These are phyloP conservation scores for Pythium oligandrum DNA, from an alignment of 352 stramenopile genomes.

Conservation along the genomic window DNA sequence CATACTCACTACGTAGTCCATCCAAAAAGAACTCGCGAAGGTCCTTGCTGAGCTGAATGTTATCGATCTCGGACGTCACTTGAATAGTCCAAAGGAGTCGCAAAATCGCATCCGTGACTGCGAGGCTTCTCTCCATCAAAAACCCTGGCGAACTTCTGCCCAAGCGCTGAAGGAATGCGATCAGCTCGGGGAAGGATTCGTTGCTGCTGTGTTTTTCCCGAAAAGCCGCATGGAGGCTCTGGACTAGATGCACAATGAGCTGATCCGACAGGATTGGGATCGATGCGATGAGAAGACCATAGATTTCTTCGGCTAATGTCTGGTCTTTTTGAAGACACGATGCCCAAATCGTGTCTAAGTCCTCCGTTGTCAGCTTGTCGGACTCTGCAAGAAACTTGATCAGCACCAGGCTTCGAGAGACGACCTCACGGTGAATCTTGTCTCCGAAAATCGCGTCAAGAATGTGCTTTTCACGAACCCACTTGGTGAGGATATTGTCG, in stretches of 20 bases:
- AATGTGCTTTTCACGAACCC: constrained; percentile 71
- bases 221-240: constrained; percentile 57
- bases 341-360: constrained; percentile 73
- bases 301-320: constrained; percentile 79
- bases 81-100: constrained; percentile 84
- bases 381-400: constrained; percentile 85
- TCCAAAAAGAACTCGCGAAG: constrained; percentile 79
- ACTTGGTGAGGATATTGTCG: constrained; percentile 69
- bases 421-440: constrained; percentile 84
- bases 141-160: constrained; percentile 60
- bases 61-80: constrained; percentile 58
- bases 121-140: constrained; percentile 58
- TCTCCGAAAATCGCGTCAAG: constrained; percentile 86
- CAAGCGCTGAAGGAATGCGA: constrained; percentile 78
- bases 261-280: constrained; percentile 72
- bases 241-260: constrained; percentile 63
- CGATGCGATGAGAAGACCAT: constrained; percentile 69
- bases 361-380: constrained; percentile 58
- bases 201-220: constrained; percentile 43
- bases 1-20: constrained; percentile 67
- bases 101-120: constrained; percentile 62
- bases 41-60: constrained; percentile 52
- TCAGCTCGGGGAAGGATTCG: constrained; percentile 62
- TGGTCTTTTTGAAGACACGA: constrained; percentile 84
- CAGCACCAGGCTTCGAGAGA: constrained; percentile 72